Evolutionary conservation across 148 eudicot species (phyloP).

Genomic region (Rhododendron kiyosumense): DNA sequence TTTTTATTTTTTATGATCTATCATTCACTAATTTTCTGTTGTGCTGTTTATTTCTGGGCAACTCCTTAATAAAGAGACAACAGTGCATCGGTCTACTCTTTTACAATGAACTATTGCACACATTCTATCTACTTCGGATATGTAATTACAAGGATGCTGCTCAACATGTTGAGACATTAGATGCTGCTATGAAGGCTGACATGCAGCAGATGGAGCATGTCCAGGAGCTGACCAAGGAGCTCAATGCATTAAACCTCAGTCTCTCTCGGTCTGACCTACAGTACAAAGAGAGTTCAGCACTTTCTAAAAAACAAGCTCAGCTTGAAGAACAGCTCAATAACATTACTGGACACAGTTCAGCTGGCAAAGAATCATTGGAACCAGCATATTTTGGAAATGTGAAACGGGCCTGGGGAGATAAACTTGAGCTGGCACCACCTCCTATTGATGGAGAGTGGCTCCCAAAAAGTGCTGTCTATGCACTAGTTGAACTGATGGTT

Average conservation of each 20-base stretch:
- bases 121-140: constrained; percentile 84
- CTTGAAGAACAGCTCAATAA: constrained; percentile 58
- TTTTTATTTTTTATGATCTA: not conserved
- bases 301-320: constrained; percentile 53
- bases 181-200: constrained; percentile 87
- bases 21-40: constrained; percentile 1
- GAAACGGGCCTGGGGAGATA: constrained; percentile 53
- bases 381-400: constrained; percentile 60
- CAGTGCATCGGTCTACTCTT: constrained; percentile 81
- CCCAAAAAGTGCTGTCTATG: constrained; percentile 87
- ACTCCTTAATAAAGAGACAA: constrained; percentile 41
- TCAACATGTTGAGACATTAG: constrained; percentile 76
- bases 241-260: constrained; percentile 45
- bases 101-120: constrained; percentile 78
- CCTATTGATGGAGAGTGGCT: constrained; percentile 99
- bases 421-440: constrained; percentile 81
- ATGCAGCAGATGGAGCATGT: constrained; percentile 46
- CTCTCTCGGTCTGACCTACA: constrained; percentile 53
- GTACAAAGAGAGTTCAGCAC: constrained; percentile 45
- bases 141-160: constrained; percentile 90
- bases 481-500: constrained; percentile 81
- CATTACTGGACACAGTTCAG: constrained; percentile 30
- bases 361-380: constrained; percentile 39
- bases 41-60: not conserved
- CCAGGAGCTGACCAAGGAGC: constrained; percentile 57